These are phyloP conservation scores for Cyclotella cryptica DNA, from an alignment of 108 stramenopile species.

Conservation along the genomic window DNA sequence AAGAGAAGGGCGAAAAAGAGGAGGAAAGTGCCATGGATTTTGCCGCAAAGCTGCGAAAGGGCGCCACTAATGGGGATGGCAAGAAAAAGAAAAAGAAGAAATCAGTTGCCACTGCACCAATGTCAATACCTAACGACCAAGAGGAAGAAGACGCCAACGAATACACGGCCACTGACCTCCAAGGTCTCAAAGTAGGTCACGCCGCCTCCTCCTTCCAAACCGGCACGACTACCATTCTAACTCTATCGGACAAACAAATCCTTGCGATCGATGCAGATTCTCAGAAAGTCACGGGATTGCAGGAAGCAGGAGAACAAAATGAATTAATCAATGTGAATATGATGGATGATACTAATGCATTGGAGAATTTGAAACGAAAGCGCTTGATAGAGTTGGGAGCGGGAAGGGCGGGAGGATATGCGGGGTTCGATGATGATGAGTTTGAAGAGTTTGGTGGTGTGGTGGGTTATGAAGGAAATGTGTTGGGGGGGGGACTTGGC, in stretches of 20 bases:
- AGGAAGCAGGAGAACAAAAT: background rate
- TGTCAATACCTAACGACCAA: background rate
- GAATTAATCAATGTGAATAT: slow-evolving; percentile 46
- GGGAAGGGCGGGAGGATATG: slow-evolving; percentile 90
- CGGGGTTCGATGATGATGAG: slow-evolving; percentile 93
- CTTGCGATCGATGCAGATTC: slow-evolving; percentile 39
- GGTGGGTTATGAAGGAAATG: slow-evolving; percentile 4
- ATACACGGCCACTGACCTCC: slow-evolving; percentile 68
- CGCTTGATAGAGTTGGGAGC: slow-evolving; percentile 77
- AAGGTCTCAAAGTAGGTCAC: slow-evolving; percentile 80
- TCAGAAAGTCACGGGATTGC: slow-evolving; percentile 51
- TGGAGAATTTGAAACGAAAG: slow-evolving; percentile 80
- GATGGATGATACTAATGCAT: slow-evolving; percentile 51
- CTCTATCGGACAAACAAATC: slow-evolving; percentile 74
- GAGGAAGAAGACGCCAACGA: background rate
- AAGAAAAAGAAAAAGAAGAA: slow-evolving; percentile 48
- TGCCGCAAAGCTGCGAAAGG: slow-evolving; percentile 64
- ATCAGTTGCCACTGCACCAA: background rate
- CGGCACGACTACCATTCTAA: slow-evolving; percentile 76
- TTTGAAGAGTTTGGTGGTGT: slow-evolving; percentile 88
- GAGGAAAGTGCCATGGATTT: slow-evolving; percentile 61
- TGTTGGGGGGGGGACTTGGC: background rate
- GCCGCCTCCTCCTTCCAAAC: slow-evolving; percentile 56
- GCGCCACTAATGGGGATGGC: slow-evolving; percentile 1
- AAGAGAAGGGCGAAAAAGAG: slow-evolving; percentile 8